A percentile compares a stretch with the other conserved stretches of the same genome.
These are phyloP conservation scores for Fusarium stilboides DNA, from an alignment of 2,329 filamentous ascomycete genomes.

Conservation along the genomic window DNA sequence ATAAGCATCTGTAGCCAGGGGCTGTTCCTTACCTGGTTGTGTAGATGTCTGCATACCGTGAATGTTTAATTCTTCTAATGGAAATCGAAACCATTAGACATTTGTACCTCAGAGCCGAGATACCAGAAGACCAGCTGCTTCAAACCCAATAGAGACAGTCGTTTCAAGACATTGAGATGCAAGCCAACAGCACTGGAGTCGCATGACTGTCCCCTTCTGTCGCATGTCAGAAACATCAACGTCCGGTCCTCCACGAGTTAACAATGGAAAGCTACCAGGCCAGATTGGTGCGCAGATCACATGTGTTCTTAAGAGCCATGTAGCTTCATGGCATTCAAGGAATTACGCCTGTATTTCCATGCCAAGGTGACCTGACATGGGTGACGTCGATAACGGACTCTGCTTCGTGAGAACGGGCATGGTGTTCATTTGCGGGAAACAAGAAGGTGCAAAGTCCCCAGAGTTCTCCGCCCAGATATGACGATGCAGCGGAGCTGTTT, in stretches of 20 bases:
- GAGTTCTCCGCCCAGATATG: conserved; percentile 29
- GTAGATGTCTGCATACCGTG: conserved; percentile 33
- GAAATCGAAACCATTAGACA: conserved; percentile 29
- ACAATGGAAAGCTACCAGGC: background rate
- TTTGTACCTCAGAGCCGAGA: conserved; percentile 5
- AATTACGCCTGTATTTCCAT: conserved; percentile 7
- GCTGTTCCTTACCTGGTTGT: conserved; percentile 29
- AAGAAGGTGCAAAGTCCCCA: conserved; percentile 16
- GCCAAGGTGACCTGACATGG: conserved; percentile 6
- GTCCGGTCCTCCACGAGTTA: background rate
- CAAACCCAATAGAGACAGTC: conserved; percentile 7
- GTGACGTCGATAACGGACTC: conserved; percentile 24
- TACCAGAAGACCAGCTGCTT: background rate
- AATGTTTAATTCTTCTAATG: conserved; percentile 49
- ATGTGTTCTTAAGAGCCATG: conserved; percentile 1
- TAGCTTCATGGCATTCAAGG: conserved; percentile 21
- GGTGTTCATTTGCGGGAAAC: conserved; percentile 3
- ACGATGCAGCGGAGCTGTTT: conserved; percentile 13
- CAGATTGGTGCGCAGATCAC: conserved; percentile 17
- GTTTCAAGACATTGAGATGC: conserved; percentile 1
- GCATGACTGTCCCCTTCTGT: conserved; percentile 24
- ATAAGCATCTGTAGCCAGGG: conserved; percentile 48
- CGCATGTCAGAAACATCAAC: conserved; percentile 1
- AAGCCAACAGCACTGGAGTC: conserved; percentile 17
- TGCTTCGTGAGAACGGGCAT: conserved; percentile 10